Evolutionary conservation across 2,329 filamentous ascomycete species (phyloP), one percentile per base, ranked within the genome.

Genomic region (Teratosphaeria destructans): DNA sequence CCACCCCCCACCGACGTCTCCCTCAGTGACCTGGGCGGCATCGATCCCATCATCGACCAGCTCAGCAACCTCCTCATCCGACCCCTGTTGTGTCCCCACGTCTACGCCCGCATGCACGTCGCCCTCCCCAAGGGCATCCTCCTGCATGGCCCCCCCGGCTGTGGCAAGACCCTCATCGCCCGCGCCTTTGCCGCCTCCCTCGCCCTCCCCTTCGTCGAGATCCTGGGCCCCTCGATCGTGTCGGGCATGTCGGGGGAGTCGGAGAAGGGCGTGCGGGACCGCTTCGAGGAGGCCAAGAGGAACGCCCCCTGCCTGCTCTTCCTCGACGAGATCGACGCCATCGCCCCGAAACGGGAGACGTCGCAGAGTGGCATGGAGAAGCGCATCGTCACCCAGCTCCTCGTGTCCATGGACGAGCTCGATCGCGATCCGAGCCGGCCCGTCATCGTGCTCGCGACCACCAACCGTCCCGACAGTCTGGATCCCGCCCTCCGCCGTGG

Each of bases 271-370:
- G 83, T 95, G 32, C 81, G 90, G 39, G 89, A 93, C 64, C 81
- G 90, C 55, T 95, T 95, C 62, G 92, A 97, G 12, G 89, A 94
- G 69, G 94, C 94, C 0, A 90, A 89, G 71, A 82, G 84, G 59
- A 81, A 92, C 43, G 92, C 93, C 0, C 94, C 94, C 0, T 95
- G 90, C 68, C 79, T 99, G 5, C 81, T 99, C 4, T 95, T 96
- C 69, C 88, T 97, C 60, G 91, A 96, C 66, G 88, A 96, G 66
- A 89, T 97, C 57, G 92, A 99, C 73, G 87, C 88, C 3, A 94
- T 97, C 67, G 89, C 91, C 56, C 89, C 89, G 0, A 95, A 95
- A 72, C 81, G 88, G 59, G 90, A 95, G 63, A 89, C 84, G 58
- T 85, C 88, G 1, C 88, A 94, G 68, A 86, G 88, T 68, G 90